These are phyloP conservation scores for Oryza coarctata DNA, from an alignment of 176 grass and related monocot genomes.

Conservation along the genomic window DNA sequence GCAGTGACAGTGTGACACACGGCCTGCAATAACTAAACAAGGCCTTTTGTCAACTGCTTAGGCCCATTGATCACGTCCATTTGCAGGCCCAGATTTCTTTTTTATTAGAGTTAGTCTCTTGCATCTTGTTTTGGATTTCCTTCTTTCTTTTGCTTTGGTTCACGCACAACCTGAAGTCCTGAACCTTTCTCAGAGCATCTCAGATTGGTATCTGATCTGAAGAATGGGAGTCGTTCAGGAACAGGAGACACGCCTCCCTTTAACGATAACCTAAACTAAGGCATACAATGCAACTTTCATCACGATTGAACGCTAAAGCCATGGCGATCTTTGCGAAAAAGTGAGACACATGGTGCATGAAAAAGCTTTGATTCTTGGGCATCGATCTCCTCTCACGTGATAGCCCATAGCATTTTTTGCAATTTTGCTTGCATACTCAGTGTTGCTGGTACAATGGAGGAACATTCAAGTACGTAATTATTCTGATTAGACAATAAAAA, in stretches of 20 bases:
- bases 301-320: conserved; percentile 28
- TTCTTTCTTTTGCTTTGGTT: neutral
- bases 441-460: neutral
- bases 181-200: neutral
- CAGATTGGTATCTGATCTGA: neutral
- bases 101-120: neutral
- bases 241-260: conserved; percentile 3
- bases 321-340: conserved; percentile 22
- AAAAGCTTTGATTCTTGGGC: conserved; percentile 28
- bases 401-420: neutral
- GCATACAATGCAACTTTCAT: conserved; percentile 32
- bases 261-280: conserved; percentile 34
- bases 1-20: neutral
- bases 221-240: conserved; percentile 23
- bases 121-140: neutral
- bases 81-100: neutral
- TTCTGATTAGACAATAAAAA: neutral
- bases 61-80: neutral
- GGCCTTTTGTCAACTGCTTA: neutral
- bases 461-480: neutral
- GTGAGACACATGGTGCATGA: neutral
- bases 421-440: neutral
- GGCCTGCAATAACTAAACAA: neutral
- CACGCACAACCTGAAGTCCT: neutral
- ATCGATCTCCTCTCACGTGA: conserved; percentile 34